phyloP scores from a whole-genome alignment of 768 basidiomycete species.

The Tylopilus cervinicoccineus region DNA sequence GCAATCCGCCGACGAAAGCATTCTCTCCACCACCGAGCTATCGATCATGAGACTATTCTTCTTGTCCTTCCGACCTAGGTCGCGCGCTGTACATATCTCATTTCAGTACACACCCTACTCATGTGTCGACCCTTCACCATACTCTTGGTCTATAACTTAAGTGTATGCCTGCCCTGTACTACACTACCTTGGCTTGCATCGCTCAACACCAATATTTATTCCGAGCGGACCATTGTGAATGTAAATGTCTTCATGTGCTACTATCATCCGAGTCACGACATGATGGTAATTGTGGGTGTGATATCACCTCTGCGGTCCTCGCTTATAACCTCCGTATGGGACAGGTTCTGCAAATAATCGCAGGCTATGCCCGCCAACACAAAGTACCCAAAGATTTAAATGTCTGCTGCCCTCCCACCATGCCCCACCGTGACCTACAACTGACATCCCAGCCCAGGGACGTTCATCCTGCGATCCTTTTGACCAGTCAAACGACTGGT shows the following conservation, averaged over 20 bases:
- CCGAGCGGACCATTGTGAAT: not conserved
- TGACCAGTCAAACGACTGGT: not conserved
- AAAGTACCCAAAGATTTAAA: not conserved
- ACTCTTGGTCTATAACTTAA: conserved; percentile 22
- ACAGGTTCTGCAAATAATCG: not conserved
- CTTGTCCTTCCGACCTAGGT: not conserved
- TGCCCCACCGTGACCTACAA: conserved; percentile 6
- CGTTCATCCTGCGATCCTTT: not conserved
- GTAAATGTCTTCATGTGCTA: too few relatives aligned
- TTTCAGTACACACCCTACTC: conserved; percentile 1
- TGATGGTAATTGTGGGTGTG: not conserved
- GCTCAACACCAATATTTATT: conserved; percentile 3
- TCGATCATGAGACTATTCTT: conserved; percentile 1
- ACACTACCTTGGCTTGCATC: conserved; percentile 8
- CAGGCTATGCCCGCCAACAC: not conserved
- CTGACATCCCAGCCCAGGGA: not conserved
- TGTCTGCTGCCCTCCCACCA: not conserved
- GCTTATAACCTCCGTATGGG: not conserved
- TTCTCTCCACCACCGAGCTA: conserved; percentile 22
- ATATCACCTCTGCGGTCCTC: not conserved
- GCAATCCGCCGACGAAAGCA: not conserved
- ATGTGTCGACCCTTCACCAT: conserved; percentile 3
- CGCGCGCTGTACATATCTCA: not conserved
- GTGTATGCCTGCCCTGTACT: conserved; percentile 15
- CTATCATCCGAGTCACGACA: too few relatives aligned